Conservation (phyloP, 345 rosid genomes). For the Eucalyptus brandiana region DNA sequence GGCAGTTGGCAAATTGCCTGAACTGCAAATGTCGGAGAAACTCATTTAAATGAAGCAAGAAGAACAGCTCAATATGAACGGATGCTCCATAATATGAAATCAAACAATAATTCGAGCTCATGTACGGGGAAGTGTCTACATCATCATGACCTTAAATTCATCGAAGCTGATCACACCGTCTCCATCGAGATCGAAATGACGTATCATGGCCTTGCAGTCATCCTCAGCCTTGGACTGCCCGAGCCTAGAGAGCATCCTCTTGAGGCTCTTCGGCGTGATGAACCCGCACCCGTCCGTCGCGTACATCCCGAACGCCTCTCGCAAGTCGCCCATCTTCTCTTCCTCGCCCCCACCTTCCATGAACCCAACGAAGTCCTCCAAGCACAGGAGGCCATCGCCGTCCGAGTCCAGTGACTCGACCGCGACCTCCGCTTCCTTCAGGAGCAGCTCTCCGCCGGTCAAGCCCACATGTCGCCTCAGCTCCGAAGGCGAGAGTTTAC, state of each 20-base stretch:
- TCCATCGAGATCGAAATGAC: neutral
- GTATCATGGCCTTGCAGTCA: slow-evolving; percentile 32
- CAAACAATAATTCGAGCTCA: neutral
- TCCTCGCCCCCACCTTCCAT: slow-evolving; percentile 35
- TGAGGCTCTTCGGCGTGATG: slow-evolving; percentile 21
- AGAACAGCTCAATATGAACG: neutral
- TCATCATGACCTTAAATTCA: slow-evolving; percentile 36
- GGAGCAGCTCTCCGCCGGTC: neutral
- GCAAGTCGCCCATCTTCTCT: slow-evolving; percentile 25
- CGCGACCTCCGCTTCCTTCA: slow-evolving; percentile 14
- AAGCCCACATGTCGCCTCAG: neutral
- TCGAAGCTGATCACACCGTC: slow-evolving; percentile 50
- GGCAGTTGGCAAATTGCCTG: neutral
- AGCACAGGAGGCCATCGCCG: slow-evolving; percentile 30
- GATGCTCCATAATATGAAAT: neutral
- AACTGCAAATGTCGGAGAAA: neutral
- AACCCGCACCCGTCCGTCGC: slow-evolving; percentile 26
- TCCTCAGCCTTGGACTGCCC: slow-evolving; percentile 23
- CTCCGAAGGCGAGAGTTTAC: slow-evolving; percentile 33
- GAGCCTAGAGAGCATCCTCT: slow-evolving; percentile 24
- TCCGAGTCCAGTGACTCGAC: slow-evolving; percentile 19
- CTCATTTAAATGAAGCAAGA: neutral
- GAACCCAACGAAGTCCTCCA: slow-evolving; percentile 28
- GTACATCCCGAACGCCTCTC: slow-evolving; percentile 30
- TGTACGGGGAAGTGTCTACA: neutral